Conservation (phyloP, 75 land plant genomes). For the Isoetes taiwanensis region DNA sequence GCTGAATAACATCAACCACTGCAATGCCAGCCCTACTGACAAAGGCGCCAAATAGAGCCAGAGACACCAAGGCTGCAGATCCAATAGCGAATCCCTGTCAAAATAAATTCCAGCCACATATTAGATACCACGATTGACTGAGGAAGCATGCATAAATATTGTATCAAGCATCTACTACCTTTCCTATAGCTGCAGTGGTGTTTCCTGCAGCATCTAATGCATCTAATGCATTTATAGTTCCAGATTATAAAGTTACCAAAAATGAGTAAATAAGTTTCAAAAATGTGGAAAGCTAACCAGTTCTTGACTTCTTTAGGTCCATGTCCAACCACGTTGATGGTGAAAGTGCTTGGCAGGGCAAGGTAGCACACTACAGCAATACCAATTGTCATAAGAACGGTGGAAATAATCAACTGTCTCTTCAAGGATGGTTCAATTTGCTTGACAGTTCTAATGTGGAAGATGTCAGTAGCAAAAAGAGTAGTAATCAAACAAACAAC, state of each 20-base stretch:
- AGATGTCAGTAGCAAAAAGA: conserved; percentile 53
- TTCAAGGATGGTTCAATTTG: conserved; percentile 56
- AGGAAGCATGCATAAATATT: no score
- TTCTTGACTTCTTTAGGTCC: conserved; percentile 41
- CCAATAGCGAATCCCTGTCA: conserved; percentile 54
- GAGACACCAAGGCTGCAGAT: conserved; percentile 45
- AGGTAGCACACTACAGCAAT: conserved; percentile 36
- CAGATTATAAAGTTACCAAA: neutral
- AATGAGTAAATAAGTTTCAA: no score
- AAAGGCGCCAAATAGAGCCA: conserved; percentile 49
- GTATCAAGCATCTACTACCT: conserved; percentile 23
- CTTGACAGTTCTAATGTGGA: conserved; percentile 40
- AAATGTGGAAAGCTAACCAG: no score
- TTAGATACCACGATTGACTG: no score
- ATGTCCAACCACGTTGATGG: conserved; percentile 55
- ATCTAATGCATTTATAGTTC: no score
- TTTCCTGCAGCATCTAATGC: conserved; percentile 85
- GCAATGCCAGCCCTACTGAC: conserved; percentile 52
- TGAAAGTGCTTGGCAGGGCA: conserved; percentile 53
- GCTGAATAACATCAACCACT: conserved; percentile 34
- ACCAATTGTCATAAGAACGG: conserved; percentile 48
- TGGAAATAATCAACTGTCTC: conserved; percentile 45
- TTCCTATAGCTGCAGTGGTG: conserved; percentile 85
- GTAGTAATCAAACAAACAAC: conserved; percentile 52
- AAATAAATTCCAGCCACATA: no score